phyloP scores from a whole-genome alignment of 129 eudicot species.

The Saussurea involucrata region DNA sequence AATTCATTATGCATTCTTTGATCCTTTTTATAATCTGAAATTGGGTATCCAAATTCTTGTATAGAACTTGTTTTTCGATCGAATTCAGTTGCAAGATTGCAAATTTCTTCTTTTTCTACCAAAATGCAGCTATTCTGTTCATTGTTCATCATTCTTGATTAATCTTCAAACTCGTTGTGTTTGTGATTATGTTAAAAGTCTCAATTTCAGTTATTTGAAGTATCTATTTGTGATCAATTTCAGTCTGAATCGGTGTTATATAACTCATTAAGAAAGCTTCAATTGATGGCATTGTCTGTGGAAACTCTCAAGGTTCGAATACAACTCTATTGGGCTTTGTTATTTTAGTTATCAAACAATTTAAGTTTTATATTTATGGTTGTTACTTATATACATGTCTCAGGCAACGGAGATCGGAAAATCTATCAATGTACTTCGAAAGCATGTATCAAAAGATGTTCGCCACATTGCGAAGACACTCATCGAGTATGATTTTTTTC shows the following conservation, averaged over 20 bases:
- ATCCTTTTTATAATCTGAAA: not conserved
- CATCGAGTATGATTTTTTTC: conserved; percentile 53
- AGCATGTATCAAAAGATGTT: conserved; percentile 61
- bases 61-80: not conserved
- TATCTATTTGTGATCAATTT: not conserved
- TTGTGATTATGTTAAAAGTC: not conserved
- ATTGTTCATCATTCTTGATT: no score
- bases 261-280: conserved; percentile 80
- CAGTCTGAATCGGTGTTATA: conserved; percentile 64
- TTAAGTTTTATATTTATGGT: conserved; percentile 5
- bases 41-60: not conserved
- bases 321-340: not conserved
- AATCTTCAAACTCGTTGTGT: not conserved
- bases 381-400: conserved; percentile 16
- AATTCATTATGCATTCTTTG: not conserved
- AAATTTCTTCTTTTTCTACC: no score
- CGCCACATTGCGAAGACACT: conserved; percentile 49
- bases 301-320: conserved; percentile 68
- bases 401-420: conserved; percentile 91
- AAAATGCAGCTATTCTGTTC: no score
- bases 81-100: not conserved
- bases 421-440: conserved; percentile 63
- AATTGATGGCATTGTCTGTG: conserved; percentile 64
- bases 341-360: not conserved
- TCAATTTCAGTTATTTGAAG: not conserved